Percentiles rank a stretch among this genome's conserved stretches.
Conservation (phyloP, 768 basidiomycete genomes). For the Suillus luteus region DNA sequence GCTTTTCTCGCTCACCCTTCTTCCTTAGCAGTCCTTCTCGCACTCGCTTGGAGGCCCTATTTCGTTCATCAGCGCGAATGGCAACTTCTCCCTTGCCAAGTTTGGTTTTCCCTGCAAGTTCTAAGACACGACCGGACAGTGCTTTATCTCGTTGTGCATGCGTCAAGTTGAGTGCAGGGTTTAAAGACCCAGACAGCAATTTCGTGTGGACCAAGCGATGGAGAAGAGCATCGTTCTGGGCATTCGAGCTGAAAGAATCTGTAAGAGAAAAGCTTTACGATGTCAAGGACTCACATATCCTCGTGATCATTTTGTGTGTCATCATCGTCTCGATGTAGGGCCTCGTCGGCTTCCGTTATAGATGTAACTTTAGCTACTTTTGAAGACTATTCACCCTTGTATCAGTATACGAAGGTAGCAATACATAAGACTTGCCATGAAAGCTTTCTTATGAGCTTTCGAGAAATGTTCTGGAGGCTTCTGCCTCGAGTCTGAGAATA, state of each 20-base stretch:
- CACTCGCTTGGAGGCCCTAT: slow-evolving; percentile 70
- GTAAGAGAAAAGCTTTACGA: background rate
- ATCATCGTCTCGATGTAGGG: slow-evolving; percentile 16
- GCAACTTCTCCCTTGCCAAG: slow-evolving; percentile 73
- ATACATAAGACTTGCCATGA: slow-evolving; percentile 61
- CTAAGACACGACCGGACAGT: slow-evolving; percentile 74
- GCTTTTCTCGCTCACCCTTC: slow-evolving; percentile 54
- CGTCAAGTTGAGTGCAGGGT: slow-evolving; percentile 59
- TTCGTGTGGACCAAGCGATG: slow-evolving; percentile 81
- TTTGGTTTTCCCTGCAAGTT: slow-evolving; percentile 65
- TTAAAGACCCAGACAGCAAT: slow-evolving; percentile 72
- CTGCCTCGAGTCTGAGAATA: slow-evolving; percentile 50
- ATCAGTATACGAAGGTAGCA: slow-evolving; percentile 2
- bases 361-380: slow-evolving; percentile 63
- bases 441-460: slow-evolving; percentile 59
- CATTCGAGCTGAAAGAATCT: slow-evolving; percentile 56
- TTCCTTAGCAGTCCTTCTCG: slow-evolving; percentile 70
- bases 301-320: slow-evolving; percentile 1
- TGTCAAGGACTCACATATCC: slow-evolving; percentile 1
- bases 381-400: slow-evolving; percentile 57
- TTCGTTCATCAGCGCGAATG: slow-evolving; percentile 63
- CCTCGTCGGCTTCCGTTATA: slow-evolving; percentile 27
- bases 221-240: slow-evolving; percentile 75
- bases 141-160: slow-evolving; percentile 74
- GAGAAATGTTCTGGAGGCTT: slow-evolving; percentile 24